These are phyloP conservation scores for Dactylonectria estremocensis DNA, from an alignment of 2,329 filamentous ascomycete species.

Conservation along the genomic window DNA sequence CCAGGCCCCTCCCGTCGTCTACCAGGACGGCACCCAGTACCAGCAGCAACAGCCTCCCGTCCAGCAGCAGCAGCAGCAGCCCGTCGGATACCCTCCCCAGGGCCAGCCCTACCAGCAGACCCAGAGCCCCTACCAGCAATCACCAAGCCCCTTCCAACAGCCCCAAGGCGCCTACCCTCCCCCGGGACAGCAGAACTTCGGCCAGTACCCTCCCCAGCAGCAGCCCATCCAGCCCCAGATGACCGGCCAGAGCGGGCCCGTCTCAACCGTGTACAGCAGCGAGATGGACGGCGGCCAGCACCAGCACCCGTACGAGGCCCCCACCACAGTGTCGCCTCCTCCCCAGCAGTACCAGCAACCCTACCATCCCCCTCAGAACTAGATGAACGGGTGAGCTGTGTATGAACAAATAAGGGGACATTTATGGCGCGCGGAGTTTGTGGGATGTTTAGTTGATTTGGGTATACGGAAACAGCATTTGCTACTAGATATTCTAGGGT, in stretches of 20 bases:
- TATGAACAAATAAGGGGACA: background rate
- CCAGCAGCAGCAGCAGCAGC: conserved; percentile 31
- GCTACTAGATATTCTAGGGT: background rate
- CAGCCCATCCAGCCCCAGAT: conserved; percentile 34
- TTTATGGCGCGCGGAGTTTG: conserved; percentile 23
- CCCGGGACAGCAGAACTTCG: conserved; percentile 38
- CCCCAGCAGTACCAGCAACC: conserved; percentile 43
- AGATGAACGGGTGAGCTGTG: background rate
- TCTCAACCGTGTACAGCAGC: conserved; percentile 24
- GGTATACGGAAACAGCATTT: background rate
- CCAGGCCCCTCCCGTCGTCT: conserved; percentile 32
- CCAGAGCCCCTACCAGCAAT: conserved; percentile 50
- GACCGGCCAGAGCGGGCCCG: conserved; percentile 26
- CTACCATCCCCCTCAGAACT: conserved; percentile 26
- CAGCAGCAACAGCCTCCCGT: conserved; percentile 45
- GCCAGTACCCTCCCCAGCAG: conserved; percentile 44
- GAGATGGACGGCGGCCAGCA: conserved; percentile 37
- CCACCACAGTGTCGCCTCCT: conserved; percentile 34
- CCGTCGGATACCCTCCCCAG: conserved; percentile 29
- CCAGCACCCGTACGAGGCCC: conserved; percentile 35
- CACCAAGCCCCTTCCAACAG: conserved; percentile 42
- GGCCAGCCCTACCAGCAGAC: conserved; percentile 39
- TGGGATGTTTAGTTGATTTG: background rate
- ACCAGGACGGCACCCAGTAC: conserved; percentile 33
- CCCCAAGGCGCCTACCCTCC: conserved; percentile 39